Percentiles rank a stretch among this genome's conserved stretches.
Conservation (phyloP, 345 rosid genomes). For the Populus simonii region DNA sequence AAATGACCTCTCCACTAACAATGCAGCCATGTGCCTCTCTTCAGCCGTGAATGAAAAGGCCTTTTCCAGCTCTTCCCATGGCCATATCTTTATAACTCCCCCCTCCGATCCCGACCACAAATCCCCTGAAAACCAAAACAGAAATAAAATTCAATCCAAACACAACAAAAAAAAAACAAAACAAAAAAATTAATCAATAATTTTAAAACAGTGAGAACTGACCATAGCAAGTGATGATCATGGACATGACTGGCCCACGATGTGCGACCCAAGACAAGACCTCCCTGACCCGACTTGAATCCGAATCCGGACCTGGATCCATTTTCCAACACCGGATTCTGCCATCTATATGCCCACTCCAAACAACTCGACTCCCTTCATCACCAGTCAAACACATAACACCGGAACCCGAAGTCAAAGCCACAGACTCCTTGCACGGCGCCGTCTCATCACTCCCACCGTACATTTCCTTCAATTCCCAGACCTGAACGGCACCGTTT, state of each 20-base stretch:
- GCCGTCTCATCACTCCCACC: conserved; percentile 19
- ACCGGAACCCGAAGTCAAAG: conserved; percentile 8
- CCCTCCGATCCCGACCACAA: conserved; percentile 94
- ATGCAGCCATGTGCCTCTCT: conserved; percentile 88
- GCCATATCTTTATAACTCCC: conserved; percentile 82
- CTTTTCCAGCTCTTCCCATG: conserved; percentile 90
- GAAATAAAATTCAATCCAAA: neutral
- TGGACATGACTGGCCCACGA: conserved; percentile 24
- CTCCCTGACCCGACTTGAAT: conserved; percentile 17
- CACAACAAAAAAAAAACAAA: neutral
- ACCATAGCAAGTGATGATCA: conserved; percentile 25
- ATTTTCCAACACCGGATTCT: conserved; percentile 26
- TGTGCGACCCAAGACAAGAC: conserved; percentile 34
- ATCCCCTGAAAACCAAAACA: conserved; percentile 57
- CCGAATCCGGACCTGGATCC: conserved; percentile 4
- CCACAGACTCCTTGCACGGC: conserved; percentile 18
- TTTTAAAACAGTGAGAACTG: neutral
- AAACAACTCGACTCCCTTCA: conserved; percentile 24
- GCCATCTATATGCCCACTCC: conserved; percentile 37
- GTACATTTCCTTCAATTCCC: conserved; percentile 23
- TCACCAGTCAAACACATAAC: conserved; percentile 23
- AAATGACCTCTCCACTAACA: conserved; percentile 85
- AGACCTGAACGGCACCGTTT: conserved; percentile 21
- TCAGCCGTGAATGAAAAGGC: conserved; percentile 72
- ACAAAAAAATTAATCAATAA: neutral